phyloP scores from a whole-genome alignment of 305 asterid species.

The Withania somnifera region DNA sequence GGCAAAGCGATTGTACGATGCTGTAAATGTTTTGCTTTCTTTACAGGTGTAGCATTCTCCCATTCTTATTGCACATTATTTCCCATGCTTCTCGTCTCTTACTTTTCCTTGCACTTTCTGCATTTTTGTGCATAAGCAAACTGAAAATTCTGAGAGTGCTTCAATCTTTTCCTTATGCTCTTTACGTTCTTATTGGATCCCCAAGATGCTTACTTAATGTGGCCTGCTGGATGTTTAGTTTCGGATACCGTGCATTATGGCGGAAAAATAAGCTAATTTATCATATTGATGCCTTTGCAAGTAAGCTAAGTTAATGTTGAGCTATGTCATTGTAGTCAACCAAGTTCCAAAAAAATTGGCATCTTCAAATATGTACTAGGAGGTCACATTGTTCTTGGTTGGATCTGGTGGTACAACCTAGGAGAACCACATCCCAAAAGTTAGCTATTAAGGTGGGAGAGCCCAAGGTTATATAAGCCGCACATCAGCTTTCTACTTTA shows the following conservation, averaged over 20 bases:
- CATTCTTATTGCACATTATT: background rate
- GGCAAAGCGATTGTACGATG: conserved; percentile 47
- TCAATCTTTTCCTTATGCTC: background rate
- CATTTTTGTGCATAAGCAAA: background rate
- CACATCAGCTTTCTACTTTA: too few relatives aligned
- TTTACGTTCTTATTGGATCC: background rate
- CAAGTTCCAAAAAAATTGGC: background rate
- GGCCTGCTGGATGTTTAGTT: background rate
- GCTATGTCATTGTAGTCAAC: background rate
- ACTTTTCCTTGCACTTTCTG: background rate
- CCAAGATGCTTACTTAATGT: background rate
- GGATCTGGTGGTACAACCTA: too few relatives aligned
- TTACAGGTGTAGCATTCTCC: conserved; percentile 43
- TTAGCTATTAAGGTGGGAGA: too few relatives aligned
- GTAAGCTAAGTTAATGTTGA: background rate
- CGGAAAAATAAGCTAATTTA: background rate
- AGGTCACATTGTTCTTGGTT: background rate
- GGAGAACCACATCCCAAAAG: too few relatives aligned
- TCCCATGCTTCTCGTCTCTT: background rate
- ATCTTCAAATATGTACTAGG: background rate
- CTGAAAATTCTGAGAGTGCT: background rate
- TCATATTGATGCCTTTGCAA: background rate
- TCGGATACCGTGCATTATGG: background rate
- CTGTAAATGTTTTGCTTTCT: conserved; percentile 77
- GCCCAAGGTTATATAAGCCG: too few relatives aligned